Percentiles rank a stretch among this genome's conserved stretches.
phyloP scores from a whole-genome alignment of 2,329 filamentous ascomycete species.

The Sarocladiaceae sp. region DNA sequence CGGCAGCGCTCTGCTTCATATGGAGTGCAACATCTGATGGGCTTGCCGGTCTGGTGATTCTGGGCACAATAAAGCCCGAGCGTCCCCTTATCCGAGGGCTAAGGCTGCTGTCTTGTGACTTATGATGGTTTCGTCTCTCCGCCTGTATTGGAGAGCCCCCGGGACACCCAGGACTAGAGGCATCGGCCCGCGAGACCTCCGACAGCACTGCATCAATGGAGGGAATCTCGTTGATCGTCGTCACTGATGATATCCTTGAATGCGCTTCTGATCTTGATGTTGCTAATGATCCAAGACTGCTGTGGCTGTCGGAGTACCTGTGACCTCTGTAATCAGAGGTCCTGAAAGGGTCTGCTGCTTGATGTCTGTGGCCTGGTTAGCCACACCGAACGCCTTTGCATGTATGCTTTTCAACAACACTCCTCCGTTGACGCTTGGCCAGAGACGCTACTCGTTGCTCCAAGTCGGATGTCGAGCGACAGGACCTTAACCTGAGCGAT shows the following conservation, averaged over 20 bases:
- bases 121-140: background rate
- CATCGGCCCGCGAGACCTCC: slow-evolving; percentile 3
- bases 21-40: slow-evolving; percentile 21
- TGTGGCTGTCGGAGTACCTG: slow-evolving; percentile 41
- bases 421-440: too few species aligned
- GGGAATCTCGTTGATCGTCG: slow-evolving; percentile 39
- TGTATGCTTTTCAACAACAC: too few species aligned
- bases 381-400: too few species aligned
- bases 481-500: too few species aligned
- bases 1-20: background rate
- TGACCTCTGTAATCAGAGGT: slow-evolving; percentile 17
- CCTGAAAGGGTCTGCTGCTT: background rate
- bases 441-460: too few species aligned
- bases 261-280: slow-evolving; percentile 40
- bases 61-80: background rate
- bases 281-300: slow-evolving; percentile 45
- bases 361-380: background rate
- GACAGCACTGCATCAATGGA: slow-evolving; percentile 22
- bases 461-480: background rate
- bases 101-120: slow-evolving; percentile 4
- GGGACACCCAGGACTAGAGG: background rate
- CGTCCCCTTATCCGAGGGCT: slow-evolving; percentile 1
- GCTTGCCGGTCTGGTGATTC: slow-evolving; percentile 11
- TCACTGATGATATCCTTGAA: slow-evolving; percentile 48
- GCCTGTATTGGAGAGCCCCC: background rate